A percentile compares a stretch with the other conserved stretches of the same genome.
Conservation (phyloP, 805 yeast species). For the Ogataea pini region DNA sequence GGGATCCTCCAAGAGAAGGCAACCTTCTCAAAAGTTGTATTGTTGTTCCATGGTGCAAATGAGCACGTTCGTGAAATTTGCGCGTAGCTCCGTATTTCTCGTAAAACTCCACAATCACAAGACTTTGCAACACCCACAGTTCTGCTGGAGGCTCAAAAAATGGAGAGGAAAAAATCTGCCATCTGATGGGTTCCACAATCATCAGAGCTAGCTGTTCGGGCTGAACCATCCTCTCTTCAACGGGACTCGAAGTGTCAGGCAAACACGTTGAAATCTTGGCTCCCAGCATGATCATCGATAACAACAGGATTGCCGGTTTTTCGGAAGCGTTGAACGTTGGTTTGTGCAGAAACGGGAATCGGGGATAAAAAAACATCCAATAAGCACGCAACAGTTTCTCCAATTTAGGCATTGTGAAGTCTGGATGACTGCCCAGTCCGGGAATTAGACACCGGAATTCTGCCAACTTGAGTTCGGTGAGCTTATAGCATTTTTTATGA, state of each 20-base stretch:
- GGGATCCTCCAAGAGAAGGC: slow-evolving; percentile 74
- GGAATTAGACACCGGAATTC: slow-evolving; percentile 33
- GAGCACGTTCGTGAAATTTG: slow-evolving; percentile 75
- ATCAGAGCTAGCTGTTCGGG: slow-evolving; percentile 44
- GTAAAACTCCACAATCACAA: slow-evolving; percentile 71
- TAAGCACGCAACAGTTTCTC: slow-evolving; percentile 39
- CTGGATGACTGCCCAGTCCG: slow-evolving; percentile 26
- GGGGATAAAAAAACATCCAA: slow-evolving; percentile 62
- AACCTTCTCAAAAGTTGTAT: slow-evolving; percentile 75
- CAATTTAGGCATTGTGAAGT: slow-evolving; percentile 32
- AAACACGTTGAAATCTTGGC: slow-evolving; percentile 39
- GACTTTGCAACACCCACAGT: slow-evolving; percentile 74
- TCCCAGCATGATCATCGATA: slow-evolving; percentile 60
- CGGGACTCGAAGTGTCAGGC: slow-evolving; percentile 27
- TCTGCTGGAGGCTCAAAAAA: slow-evolving; percentile 77
- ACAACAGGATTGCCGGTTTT: slow-evolving; percentile 50
- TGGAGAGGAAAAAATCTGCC: slow-evolving; percentile 66
- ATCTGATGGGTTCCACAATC: slow-evolving; percentile 62
- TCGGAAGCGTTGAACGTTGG: slow-evolving; percentile 55
- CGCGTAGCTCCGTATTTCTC: slow-evolving; percentile 75
- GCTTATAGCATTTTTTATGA: slow-evolving; percentile 14
- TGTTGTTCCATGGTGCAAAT: slow-evolving; percentile 84
- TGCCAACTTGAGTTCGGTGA: slow-evolving; percentile 22
- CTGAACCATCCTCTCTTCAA: slow-evolving; percentile 20
- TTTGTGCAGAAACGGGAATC: slow-evolving; percentile 58